These are phyloP conservation scores for Climacium dendroides DNA, from an alignment of 225 moss, liverwort and hornwort genomes.

Conservation along the genomic window DNA sequence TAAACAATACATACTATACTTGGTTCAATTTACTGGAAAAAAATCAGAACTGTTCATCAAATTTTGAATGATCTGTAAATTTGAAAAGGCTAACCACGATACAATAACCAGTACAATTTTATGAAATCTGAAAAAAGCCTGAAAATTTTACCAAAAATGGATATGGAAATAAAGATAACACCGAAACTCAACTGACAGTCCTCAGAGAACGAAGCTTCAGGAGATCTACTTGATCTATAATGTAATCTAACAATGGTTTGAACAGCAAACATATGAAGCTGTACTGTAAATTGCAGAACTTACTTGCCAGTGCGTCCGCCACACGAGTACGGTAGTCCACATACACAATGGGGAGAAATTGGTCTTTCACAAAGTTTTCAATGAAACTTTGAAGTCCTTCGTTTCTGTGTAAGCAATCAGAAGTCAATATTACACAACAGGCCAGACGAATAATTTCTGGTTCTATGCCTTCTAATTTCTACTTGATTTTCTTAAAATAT, in stretches of 20 bases:
- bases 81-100: background rate
- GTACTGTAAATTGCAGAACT: constrained; percentile 5
- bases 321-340: constrained; percentile 98
- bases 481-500: background rate
- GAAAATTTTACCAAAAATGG: background rate
- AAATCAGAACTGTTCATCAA: background rate
- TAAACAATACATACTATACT: background rate
- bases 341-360: constrained; percentile 94
- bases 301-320: constrained; percentile 97
- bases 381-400: constrained; percentile 96
- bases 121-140: background rate
- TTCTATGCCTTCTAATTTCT: background rate
- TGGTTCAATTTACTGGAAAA: background rate
- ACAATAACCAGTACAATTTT: background rate
- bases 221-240: background rate
- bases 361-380: constrained; percentile 97
- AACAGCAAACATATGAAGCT: background rate
- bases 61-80: background rate
- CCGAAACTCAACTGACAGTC: background rate
- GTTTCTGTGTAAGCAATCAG: constrained; percentile 40
- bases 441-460: background rate
- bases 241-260: background rate
- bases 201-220: background rate
- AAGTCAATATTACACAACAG: background rate
- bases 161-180: background rate